Conservation (phyloP, 108 stramenopile species). For the Nitzschia palea region DNA sequence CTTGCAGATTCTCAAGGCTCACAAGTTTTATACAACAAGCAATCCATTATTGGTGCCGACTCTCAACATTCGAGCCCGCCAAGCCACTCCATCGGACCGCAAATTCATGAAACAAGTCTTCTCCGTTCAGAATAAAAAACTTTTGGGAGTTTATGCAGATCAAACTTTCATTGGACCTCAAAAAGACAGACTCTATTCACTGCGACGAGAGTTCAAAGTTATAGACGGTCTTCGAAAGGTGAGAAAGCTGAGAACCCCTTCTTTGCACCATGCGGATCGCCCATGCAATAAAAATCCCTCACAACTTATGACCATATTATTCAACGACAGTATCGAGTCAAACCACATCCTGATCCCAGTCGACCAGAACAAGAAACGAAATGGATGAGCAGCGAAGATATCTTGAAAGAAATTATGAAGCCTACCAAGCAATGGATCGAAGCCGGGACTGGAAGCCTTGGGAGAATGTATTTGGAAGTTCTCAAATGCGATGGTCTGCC, state of each 20-base stretch:
- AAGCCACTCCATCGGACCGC: constrained; percentile 17
- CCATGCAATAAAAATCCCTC: neutral
- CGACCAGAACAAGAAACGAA: constrained; percentile 45
- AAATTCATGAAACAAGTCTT: constrained; percentile 17
- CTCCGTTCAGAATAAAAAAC: constrained; percentile 17
- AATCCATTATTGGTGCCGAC: neutral
- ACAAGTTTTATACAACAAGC: neutral
- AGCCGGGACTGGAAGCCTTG: constrained; percentile 59
- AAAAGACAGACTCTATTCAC: neutral
- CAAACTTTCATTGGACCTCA: constrained; percentile 22
- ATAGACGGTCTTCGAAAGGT: constrained; percentile 16
- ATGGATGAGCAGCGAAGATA: constrained; percentile 55
- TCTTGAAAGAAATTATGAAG: constrained; percentile 46
- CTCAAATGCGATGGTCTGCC: constrained; percentile 61
- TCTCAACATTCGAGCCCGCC: constrained; percentile 16
- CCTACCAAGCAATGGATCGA: constrained; percentile 63
- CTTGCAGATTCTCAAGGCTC: constrained; percentile 6
- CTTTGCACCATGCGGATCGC: neutral
- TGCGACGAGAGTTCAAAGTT: constrained; percentile 22
- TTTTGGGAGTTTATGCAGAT: constrained; percentile 28
- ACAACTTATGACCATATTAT: no score
- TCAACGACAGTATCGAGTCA: constrained; percentile 57
- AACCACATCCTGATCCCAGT: constrained; percentile 69
- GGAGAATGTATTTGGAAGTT: constrained; percentile 62
- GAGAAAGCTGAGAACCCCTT: no score